Evolutionary conservation across 306 rosid species (phyloP).

Genomic region (Carpinus fangiana): DNA sequence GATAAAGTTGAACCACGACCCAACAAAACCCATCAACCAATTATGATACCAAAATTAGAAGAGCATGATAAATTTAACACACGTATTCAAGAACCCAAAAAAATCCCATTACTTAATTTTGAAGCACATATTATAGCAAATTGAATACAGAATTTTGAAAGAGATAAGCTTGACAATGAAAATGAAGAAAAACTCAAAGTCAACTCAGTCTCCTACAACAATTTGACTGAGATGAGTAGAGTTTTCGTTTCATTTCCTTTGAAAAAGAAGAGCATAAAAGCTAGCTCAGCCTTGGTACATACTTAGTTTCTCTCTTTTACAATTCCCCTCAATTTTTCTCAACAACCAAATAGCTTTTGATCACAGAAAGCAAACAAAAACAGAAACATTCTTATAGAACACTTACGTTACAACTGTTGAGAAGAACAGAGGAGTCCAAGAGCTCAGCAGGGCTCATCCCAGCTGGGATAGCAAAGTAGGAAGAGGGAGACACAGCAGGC

Average conservation of each 20-base stretch:
- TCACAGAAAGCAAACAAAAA: background rate
- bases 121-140: background rate
- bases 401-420: constrained; percentile 66
- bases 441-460: constrained; percentile 85
- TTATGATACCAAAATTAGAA: background rate
- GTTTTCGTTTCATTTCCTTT: constrained; percentile 12
- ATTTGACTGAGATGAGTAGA: background rate
- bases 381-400: background rate
- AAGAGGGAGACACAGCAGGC: constrained; percentile 65
- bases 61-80: constrained; percentile 7
- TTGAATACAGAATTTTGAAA: background rate
- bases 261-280: background rate
- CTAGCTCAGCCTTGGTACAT: background rate
- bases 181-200: constrained; percentile 9
- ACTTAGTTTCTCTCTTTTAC: background rate
- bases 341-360: background rate
- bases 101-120: background rate
- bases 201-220: background rate
- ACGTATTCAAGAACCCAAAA: background rate
- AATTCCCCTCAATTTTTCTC: background rate
- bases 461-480: constrained; percentile 70
- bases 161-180: background rate
- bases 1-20: too few species aligned
- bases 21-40: constrained; percentile 22
- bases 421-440: constrained; percentile 86